A percentile compares a stretch with the other conserved stretches of the same genome.
These are phyloP conservation scores for Vanrija pseudolonga DNA, from an alignment of 1,284 basidiomycete genomes.

Conservation along the genomic window DNA sequence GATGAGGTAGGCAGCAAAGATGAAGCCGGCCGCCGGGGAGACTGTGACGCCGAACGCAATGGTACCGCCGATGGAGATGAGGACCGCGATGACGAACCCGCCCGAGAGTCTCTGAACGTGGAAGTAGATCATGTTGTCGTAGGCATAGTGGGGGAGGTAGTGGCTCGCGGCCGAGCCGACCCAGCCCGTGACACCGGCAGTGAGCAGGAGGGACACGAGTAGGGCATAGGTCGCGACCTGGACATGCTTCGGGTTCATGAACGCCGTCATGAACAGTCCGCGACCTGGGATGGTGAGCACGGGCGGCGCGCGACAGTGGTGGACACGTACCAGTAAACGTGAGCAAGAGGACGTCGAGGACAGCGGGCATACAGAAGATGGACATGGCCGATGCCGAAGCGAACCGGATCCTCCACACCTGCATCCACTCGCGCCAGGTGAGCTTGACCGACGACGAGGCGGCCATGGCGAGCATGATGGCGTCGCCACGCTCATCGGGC, in stretches of 20 bases:
- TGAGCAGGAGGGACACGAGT: slow-evolving; percentile 4
- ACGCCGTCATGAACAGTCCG: slow-evolving; percentile 11
- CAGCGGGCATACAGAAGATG: slow-evolving; percentile 9
- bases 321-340: slow-evolving; percentile 10
- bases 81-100: slow-evolving; percentile 4
- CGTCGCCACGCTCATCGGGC: not conserved
- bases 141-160: slow-evolving; percentile 10
- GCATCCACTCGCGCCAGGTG: slow-evolving; percentile 1
- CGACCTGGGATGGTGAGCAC: too few relatives aligned
- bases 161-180: slow-evolving; percentile 8
- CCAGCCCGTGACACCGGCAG: slow-evolving; percentile 9
- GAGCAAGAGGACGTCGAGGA: slow-evolving; percentile 10
- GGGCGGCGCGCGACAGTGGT: too few relatives aligned
- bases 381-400: slow-evolving; percentile 8
- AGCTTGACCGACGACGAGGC: slow-evolving; percentile 5
- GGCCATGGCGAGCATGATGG: slow-evolving; percentile 7
- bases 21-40: slow-evolving; percentile 1
- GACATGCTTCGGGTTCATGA: slow-evolving; percentile 5
- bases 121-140: slow-evolving; percentile 11
- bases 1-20: slow-evolving; percentile 10
- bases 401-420: slow-evolving; percentile 8
- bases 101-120: slow-evolving; percentile 10
- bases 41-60: slow-evolving; percentile 2
- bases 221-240: slow-evolving; percentile 7
- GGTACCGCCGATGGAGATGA: slow-evolving; percentile 1